Base-by-base conservation (phyloP, 257 asterid genomes). In the Jacaranda copaia region DNA sequence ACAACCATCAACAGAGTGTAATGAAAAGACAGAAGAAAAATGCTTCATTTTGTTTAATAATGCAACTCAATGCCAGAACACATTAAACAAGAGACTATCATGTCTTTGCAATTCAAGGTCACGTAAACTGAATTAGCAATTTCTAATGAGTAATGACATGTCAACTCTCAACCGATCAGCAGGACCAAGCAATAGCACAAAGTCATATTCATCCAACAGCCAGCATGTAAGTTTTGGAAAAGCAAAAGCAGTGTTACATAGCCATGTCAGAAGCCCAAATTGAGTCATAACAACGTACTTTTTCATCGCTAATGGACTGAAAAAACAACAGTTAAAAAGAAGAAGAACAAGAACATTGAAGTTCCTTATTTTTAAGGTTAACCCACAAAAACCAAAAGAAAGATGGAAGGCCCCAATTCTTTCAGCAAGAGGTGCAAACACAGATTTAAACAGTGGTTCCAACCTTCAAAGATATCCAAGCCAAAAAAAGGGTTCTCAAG, bases 61-160 rank as follows among this genome's bases (percentile, higher is more conserved):
- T 45, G 62, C 59, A 68, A 42, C 25, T 68, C 46, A 53, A 51
- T 63, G 60, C 42, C 67, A 25, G 55, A 38, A 46, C 48, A 32
- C 19, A 18, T 53, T 5, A 4, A 62, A 63, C 35, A 40, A 65
- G 39, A 15, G n/a, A 7, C 36, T 9, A 15, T 13, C 15, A 4
- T 8, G 20, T 3, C 19, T 1, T 15, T 15, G 13, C 5, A 13
- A 59, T 58, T 60, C 13, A 25, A 65, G 11, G 13, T 12, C 55
- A 11, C 0, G 43, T 1, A 35, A 61, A 38, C 11, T 5, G 35
- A 61, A 35, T 57, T 13, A 18, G 12, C 18, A 57, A 42, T 2
- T 3, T 45, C 3, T 39, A 38, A 62, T 13, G 3, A 13, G 3
- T 39, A 38, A 62, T 13, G 3, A 13, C 48, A 14, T 36, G 12